Base-by-base conservation (phyloP, 2,329 filamentous ascomycete species). In the Grosmannia huntii region DNA sequence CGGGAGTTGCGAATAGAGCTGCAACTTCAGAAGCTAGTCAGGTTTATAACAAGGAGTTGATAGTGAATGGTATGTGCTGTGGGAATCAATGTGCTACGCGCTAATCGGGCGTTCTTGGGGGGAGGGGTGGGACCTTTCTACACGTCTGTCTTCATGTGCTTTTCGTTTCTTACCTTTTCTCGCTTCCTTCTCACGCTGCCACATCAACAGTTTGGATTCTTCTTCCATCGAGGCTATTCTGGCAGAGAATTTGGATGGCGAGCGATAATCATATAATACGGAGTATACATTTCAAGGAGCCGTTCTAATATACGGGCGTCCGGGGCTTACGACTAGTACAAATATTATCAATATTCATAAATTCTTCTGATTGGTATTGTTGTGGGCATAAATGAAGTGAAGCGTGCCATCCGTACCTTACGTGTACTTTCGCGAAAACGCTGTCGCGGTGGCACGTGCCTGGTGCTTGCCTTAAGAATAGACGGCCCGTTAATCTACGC, bases 221-320 rank as follows among this genome's bases (percentile, higher is more conserved):
- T 56, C 36, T 41, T 16, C 41, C 36, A 54, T 58, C 44, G 46
- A 38, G 54, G 38, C 28, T 54, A 28, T 56, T 60, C 51, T 53
- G 49, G 53, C 38, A 55, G 53, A 33, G 53, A 21, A 21, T n/a
- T 33, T 53, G 31, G 53, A 23, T 21, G 38, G 25, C 25, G 36
- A 33, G 53, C 11, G 16, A 19, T 55, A 46, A 55, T 55, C 58
- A 60, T 60, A 46, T 60, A 58, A 58, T 60, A 62, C 25, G 51
- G 55, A 60, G 58, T 62, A 62, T 62, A 50, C 48, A 27, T 57
- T 59, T 60, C 51, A 56, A 38, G n/a, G 38, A 36, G 48, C 44
- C 23, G 41, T 16, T 38, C 12, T 6, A 4, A 12, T 21, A 21
- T 5, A 53, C n/a, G 33, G 51, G 52, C 21, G 31, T 53, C n/a